Evolutionary conservation across 805 yeast genomes (phyloP).

Genomic region (Myxozyma nipponensis): DNA sequence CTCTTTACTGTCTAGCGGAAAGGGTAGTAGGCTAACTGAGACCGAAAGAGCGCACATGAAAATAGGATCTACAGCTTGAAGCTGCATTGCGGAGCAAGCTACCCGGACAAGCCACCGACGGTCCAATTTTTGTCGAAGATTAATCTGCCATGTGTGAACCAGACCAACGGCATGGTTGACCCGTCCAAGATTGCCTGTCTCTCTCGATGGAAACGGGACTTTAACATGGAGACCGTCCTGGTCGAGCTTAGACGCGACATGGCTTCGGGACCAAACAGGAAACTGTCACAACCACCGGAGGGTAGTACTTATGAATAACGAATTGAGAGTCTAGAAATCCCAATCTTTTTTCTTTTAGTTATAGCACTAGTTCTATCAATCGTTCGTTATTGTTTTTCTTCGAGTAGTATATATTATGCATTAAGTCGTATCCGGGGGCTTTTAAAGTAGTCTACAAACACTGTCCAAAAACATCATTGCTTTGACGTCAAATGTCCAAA

Average conservation of each 20-base stretch:
- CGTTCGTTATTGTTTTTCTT: too few species aligned
- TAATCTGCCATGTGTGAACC: constrained; percentile 88
- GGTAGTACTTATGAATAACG: constrained; percentile 57
- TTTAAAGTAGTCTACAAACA: too few species aligned
- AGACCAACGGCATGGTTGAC: constrained; percentile 52
- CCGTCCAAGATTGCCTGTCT: constrained; percentile 59
- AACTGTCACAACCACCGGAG: constrained; percentile 86
- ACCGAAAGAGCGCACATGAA: constrained; percentile 63
- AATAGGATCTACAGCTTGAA: constrained; percentile 85
- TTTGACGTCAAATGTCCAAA: too few species aligned
- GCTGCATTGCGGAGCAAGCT: constrained; percentile 74
- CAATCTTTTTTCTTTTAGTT: too few species aligned
- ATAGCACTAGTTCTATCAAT: too few species aligned
- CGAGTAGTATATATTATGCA: too few species aligned
- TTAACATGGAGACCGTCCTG: constrained; percentile 88
- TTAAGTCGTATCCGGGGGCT: too few species aligned
- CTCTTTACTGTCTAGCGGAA: constrained; percentile 24
- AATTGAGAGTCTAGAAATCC: neutral
- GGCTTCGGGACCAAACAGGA: constrained; percentile 80
- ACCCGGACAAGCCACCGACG: constrained; percentile 86
- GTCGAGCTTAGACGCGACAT: constrained; percentile 85
- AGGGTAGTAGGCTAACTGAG: neutral
- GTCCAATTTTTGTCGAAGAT: constrained; percentile 78
- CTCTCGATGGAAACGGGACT: constrained; percentile 81
- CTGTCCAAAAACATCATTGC: too few species aligned